Percentiles rank a stretch among this genome's conserved stretches.
Evolutionary conservation across 768 basidiomycete species (phyloP).

Genomic region (Auricularia auricula-judae): DNA sequence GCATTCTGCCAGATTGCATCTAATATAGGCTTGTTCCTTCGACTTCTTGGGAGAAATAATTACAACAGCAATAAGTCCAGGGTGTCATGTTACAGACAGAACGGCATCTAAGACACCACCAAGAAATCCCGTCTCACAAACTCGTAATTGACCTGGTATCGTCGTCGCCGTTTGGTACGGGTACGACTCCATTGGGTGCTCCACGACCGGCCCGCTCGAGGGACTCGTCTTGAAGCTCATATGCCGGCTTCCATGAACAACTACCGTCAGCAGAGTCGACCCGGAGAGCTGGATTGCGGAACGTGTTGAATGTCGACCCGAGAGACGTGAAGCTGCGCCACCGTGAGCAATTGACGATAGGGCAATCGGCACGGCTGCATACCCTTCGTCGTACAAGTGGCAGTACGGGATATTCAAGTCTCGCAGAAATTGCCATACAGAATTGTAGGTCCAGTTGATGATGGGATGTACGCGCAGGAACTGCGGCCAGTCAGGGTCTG

Average conservation of each 20-base stretch:
- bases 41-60: no score
- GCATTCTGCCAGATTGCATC: no score
- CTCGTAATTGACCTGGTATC: no score
- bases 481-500: constrained; percentile 81
- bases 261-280: constrained; percentile 12
- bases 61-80: no score
- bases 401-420: constrained; percentile 76
- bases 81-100: no score
- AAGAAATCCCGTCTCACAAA: no score
- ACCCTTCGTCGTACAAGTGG: constrained; percentile 85
- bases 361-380: constrained; percentile 14
- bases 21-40: no score
- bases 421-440: constrained; percentile 83
- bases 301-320: constrained; percentile 90
- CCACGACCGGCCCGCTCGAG: constrained; percentile 66
- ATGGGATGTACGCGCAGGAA: constrained; percentile 92
- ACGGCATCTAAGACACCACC: no score
- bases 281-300: constrained; percentile 76
- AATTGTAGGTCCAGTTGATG: constrained; percentile 79
- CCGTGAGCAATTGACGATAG: not conserved
- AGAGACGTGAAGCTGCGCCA: constrained; percentile 83
- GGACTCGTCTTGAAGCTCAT: constrained; percentile 63
- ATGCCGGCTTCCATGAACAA: constrained; percentile 56
- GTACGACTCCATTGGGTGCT: not conserved
- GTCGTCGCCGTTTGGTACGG: no score